A percentile compares a stretch with the other conserved stretches of the same genome.
phyloP scores from a whole-genome alignment of 495 filamentous ascomycete genomes.

The Podospora pseudoanserina region DNA sequence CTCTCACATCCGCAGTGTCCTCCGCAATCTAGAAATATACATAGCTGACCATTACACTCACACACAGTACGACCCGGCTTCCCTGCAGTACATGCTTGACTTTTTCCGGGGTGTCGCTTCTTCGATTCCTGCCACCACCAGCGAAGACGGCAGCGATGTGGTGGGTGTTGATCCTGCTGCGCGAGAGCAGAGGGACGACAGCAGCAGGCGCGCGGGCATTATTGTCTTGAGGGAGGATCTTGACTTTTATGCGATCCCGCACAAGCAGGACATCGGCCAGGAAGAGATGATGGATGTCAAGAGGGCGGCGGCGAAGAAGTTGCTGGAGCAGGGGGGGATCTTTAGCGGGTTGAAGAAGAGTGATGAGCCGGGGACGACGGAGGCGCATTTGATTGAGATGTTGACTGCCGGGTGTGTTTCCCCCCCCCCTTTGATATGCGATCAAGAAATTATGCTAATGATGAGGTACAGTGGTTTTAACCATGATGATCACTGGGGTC shows the following conservation, averaged over 20 bases:
- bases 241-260: slow-evolving; percentile 98
- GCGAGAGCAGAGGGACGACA: slow-evolving; percentile 38
- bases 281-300: slow-evolving; percentile 96
- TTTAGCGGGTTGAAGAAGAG: slow-evolving; percentile 93
- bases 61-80: slow-evolving; percentile 88
- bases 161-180: slow-evolving; percentile 53
- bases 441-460: slow-evolving; percentile 4
- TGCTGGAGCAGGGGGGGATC: slow-evolving; percentile 90
- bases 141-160: slow-evolving; percentile 59
- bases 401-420: slow-evolving; percentile 84
- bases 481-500: slow-evolving; percentile 90
- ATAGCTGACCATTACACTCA: slow-evolving; percentile 51
- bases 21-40: slow-evolving; percentile 48
- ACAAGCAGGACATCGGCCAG: slow-evolving; percentile 74
- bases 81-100: slow-evolving; percentile 98
- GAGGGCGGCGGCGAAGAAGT: slow-evolving; percentile 78
- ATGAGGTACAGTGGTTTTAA: slow-evolving; percentile 74
- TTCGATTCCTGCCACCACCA: slow-evolving; percentile 74
- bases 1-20: slow-evolving; percentile 34
- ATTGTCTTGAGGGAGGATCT: slow-evolving; percentile 96
- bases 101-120: slow-evolving; percentile 97
- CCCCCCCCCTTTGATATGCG: slow-evolving; percentile 14
- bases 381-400: slow-evolving; percentile 99
- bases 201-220: slow-evolving; percentile 81
- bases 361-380: slow-evolving; percentile 92